Base-by-base conservation (phyloP, 768 basidiomycete genomes). In the Pleurotus djamor region DNA sequence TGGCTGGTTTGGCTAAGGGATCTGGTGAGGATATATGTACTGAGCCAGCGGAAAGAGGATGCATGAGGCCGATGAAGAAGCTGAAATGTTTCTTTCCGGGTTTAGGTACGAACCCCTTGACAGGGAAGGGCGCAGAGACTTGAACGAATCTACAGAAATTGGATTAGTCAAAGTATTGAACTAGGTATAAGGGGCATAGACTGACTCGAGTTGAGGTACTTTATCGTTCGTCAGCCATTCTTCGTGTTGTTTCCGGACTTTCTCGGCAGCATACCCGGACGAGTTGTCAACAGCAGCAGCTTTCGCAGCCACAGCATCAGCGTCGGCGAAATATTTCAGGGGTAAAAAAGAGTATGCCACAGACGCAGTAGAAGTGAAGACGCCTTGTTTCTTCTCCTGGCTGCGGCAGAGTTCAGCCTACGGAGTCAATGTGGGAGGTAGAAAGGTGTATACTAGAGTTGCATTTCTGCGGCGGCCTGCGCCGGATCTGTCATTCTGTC, bases 1-100 rank as follows among this genome's bases (percentile, higher is more conserved):
- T 80, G 4, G 61, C 57, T 0, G 82, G 82, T 28, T 68, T 48
- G 10, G 68, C 66, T 59, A 78, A 75, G 5, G 78, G 70, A 60
- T 75, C 68, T 14, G 71, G 68, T 4, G 77, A 76, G 37, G 67
- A 74, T 62, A 80, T 72, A 47, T 76, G 71, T 52, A 82, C 71
- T 3, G 68, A 66, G 10, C 80, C 80, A 17, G 76, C 68, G 17
- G 76, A 74, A 54, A 75, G 64, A 5, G 76, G 71, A 60, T 74
- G 76, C 58, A 74, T 68, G 6, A 72, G 60, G 12, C 55, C 60
- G n/a, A 60, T 48, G 33, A 63, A 52, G 12, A 71, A 32, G 5
- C 66, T 56, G 49, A 55, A 45, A 48, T 71, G 71, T 33, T 52
- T 63, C 52, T 67, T 68, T 4, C 66, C 67, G 0, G 45, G 60